A percentile compares a stretch with the other conserved stretches of the same genome.
Conservation (phyloP, 2,329 filamentous ascomycete genomes). For the Nemania sp. region DNA sequence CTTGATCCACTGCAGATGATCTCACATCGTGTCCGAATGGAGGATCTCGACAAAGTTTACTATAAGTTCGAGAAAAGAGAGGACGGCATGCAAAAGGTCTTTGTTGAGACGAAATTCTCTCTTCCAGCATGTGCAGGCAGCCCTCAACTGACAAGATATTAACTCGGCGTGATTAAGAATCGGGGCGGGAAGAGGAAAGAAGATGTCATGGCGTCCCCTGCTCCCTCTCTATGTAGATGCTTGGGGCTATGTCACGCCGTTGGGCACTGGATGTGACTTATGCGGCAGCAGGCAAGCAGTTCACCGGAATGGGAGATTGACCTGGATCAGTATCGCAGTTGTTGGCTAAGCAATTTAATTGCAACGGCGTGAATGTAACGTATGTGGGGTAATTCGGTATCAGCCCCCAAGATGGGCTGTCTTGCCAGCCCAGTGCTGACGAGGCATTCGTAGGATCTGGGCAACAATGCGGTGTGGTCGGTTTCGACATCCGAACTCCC, state of each 20-base stretch:
- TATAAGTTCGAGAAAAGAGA: conserved; percentile 70
- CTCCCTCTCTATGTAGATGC: background rate
- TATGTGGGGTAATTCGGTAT: background rate
- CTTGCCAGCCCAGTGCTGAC: background rate
- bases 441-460: background rate
- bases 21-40: conserved; percentile 79
- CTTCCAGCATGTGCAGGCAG: conserved; percentile 52
- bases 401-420: background rate
- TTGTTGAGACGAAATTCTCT: conserved; percentile 70
- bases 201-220: background rate
- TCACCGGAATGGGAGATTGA: background rate
- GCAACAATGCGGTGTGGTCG: background rate
- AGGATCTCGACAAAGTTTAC: conserved; percentile 78
- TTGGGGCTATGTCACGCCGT: background rate
- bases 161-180: background rate
- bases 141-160: conserved; percentile 38
- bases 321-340: background rate
- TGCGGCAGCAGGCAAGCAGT: background rate
- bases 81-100: conserved; percentile 86
- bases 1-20: conserved; percentile 85
- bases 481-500: conserved; percentile 14
- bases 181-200: background rate
- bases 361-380: background rate
- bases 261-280: background rate
- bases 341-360: background rate